Percentiles rank a stretch among this genome's conserved stretches.
Evolutionary conservation across 2,329 filamentous ascomycete genomes (phyloP).

Genomic region (Onygena corvina): DNA sequence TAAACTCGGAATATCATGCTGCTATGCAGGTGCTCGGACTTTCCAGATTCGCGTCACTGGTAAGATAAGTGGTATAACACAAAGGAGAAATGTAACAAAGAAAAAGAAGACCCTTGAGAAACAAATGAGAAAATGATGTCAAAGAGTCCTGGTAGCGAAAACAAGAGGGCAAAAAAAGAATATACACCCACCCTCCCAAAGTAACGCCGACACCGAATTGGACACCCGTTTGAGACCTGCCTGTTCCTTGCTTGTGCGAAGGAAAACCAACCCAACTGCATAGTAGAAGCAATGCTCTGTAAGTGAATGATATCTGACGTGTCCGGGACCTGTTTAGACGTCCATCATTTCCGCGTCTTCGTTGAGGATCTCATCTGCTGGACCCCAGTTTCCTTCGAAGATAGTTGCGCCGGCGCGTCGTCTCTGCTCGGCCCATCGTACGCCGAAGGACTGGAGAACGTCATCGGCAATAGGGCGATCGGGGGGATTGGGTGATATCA

Average conservation of each 20-base stretch:
- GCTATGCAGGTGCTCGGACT: background rate
- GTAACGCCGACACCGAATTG: background rate
- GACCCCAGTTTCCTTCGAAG: constrained; percentile 93
- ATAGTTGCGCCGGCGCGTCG: constrained; percentile 83
- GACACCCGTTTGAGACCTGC: background rate
- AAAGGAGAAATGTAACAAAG: background rate
- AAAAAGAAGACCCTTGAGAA: background rate
- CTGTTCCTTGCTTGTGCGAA: background rate
- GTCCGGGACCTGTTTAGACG: constrained; percentile 27
- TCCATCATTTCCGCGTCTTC: constrained; percentile 54
- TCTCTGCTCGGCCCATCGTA: constrained; percentile 66
- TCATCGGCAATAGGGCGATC: constrained; percentile 63
- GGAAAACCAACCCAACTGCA: no score
- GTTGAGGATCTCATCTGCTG: constrained; percentile 51
- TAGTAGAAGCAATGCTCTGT: no score
- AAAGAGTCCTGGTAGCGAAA: background rate
- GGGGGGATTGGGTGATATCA: constrained; percentile 66
- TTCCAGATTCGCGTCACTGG: constrained; percentile 5
- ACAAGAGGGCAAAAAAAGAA: no score
- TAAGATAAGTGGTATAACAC: constrained; percentile 6
- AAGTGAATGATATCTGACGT: background rate
- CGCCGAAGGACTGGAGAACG: constrained; percentile 58
- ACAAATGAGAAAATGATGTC: background rate
- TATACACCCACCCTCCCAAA: background rate
- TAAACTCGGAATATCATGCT: constrained; percentile 6